A percentile compares a stretch with the other conserved stretches of the same genome.
phyloP scores from a whole-genome alignment of 495 filamentous ascomycete species.

The Amphirosellinia nigrospora region DNA sequence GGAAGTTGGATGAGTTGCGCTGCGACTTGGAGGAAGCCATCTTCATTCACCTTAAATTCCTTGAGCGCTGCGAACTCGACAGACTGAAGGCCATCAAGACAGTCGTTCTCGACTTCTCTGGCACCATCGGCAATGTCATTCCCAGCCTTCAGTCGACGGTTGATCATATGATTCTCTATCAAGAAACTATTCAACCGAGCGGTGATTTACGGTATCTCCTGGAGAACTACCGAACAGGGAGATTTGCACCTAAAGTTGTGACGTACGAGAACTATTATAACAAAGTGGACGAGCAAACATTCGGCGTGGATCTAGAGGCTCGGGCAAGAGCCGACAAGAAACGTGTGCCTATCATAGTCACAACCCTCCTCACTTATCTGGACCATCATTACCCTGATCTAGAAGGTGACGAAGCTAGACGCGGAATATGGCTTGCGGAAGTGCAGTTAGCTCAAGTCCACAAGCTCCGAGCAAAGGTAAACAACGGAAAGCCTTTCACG shows the following conservation, averaged over 20 bases:
- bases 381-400: slow-evolving; percentile 97
- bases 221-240: slow-evolving; percentile 97
- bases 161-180: slow-evolving; percentile 98
- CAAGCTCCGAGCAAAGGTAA: slow-evolving; percentile 78
- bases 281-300: slow-evolving; percentile 95
- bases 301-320: slow-evolving; percentile 95
- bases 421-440: slow-evolving; percentile 92
- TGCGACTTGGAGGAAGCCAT: slow-evolving; percentile 96
- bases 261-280: slow-evolving; percentile 99
- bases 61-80: slow-evolving; percentile 97
- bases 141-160: slow-evolving; percentile 93
- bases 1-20: slow-evolving; percentile 84
- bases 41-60: slow-evolving; percentile 87
- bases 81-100: slow-evolving; percentile 97
- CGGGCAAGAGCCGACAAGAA: slow-evolving; percentile 92
- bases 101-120: slow-evolving; percentile 96
- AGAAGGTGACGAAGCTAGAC: slow-evolving; percentile 92
- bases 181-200: slow-evolving; percentile 93
- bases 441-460: slow-evolving; percentile 87
- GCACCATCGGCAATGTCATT: slow-evolving; percentile 97
- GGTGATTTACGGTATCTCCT: slow-evolving; percentile 93
- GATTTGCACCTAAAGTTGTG: slow-evolving; percentile 88
- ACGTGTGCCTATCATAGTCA: slow-evolving; percentile 91
- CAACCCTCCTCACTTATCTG: slow-evolving; percentile 89
- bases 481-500: slow-evolving; percentile 85